A percentile compares a stretch with the other conserved stretches of the same genome.
Conservation (phyloP, 352 stramenopile species). For the Phytopythium helicoides region DNA sequence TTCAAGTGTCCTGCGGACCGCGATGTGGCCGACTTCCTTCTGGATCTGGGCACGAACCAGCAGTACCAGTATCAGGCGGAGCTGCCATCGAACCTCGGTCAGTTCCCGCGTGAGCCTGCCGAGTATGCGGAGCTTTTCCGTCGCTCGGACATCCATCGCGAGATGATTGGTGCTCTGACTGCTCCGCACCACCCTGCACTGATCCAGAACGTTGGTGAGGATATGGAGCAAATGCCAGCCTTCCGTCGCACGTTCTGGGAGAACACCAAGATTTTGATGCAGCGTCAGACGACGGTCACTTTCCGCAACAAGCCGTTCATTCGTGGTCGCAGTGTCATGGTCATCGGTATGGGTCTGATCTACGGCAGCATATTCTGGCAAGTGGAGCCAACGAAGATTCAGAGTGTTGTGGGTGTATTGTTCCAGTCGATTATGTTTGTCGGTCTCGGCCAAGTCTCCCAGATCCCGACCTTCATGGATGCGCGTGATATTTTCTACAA, state of each 20-base stretch:
- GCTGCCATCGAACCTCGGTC: too few relatives aligned
- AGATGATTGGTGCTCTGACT: slow-evolving; percentile 21
- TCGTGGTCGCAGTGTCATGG: slow-evolving; percentile 34
- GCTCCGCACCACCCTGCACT: slow-evolving; percentile 19
- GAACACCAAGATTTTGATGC: slow-evolving; percentile 25
- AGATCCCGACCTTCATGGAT: too few relatives aligned
- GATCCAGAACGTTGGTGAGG: slow-evolving; percentile 17
- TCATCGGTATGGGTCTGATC: slow-evolving; percentile 38
- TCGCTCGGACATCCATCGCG: slow-evolving; percentile 22
- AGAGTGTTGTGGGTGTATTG: slow-evolving; percentile 62
- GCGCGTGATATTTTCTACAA: too few relatives aligned
- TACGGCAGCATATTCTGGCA: slow-evolving; percentile 44
- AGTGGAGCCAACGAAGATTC: slow-evolving; percentile 28
- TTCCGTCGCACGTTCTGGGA: slow-evolving; percentile 40
- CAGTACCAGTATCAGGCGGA: too few relatives aligned
- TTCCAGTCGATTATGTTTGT: slow-evolving; percentile 79
- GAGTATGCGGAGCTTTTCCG: slow-evolving; percentile 33
- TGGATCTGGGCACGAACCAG: too few relatives aligned
- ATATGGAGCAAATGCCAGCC: slow-evolving; percentile 35
- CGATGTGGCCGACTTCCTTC: too few relatives aligned
- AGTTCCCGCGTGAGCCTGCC: slow-evolving; percentile 23
- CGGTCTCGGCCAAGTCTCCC: slow-evolving; percentile 62
- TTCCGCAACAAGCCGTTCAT: slow-evolving; percentile 45
- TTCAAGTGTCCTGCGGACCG: too few relatives aligned
- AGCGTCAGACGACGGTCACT: slow-evolving; percentile 61